These are phyloP conservation scores for Neohortaea acidophila DNA, from an alignment of 495 filamentous ascomycete genomes.

Conservation along the genomic window DNA sequence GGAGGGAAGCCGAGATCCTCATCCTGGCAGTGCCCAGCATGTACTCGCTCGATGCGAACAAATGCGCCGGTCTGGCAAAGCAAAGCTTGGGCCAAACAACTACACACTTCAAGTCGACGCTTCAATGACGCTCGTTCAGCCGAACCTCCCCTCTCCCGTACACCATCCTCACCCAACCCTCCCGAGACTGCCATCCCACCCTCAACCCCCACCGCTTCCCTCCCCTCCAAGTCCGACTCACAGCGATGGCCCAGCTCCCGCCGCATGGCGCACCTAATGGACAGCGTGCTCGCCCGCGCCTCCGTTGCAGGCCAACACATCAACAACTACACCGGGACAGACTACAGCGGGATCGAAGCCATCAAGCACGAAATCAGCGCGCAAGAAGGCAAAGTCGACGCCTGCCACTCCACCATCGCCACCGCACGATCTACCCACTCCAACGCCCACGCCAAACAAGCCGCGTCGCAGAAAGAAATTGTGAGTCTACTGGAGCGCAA, in stretches of 20 bases:
- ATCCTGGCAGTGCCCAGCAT: no score
- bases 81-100: no score
- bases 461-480: conserved; percentile 84
- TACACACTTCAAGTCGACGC: no score
- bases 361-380: conserved; percentile 59
- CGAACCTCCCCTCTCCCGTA: no score
- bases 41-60: no score
- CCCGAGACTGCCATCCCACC: no score
- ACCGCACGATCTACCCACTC: conserved; percentile 62
- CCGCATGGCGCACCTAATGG: conserved; percentile 66
- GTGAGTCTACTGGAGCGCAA: conserved; percentile 87
- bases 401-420: conserved; percentile 49
- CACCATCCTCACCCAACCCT: no score
- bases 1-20: no score
- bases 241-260: conserved; percentile 58
- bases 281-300: conserved; percentile 69
- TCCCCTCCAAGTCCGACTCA: conserved; percentile 38
- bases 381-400: conserved; percentile 51
- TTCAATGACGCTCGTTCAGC: no score
- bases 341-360: conserved; percentile 78
- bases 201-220: background rate
- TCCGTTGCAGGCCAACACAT: conserved; percentile 73
- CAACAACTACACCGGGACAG: conserved; percentile 72
- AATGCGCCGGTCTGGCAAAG: no score
- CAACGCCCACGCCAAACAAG: conserved; percentile 58